A percentile compares a stretch with the other conserved stretches of the same genome.
Evolutionary conservation across 2,329 filamentous ascomycete genomes (phyloP).

Genomic region (Aspergillus sp.): DNA sequence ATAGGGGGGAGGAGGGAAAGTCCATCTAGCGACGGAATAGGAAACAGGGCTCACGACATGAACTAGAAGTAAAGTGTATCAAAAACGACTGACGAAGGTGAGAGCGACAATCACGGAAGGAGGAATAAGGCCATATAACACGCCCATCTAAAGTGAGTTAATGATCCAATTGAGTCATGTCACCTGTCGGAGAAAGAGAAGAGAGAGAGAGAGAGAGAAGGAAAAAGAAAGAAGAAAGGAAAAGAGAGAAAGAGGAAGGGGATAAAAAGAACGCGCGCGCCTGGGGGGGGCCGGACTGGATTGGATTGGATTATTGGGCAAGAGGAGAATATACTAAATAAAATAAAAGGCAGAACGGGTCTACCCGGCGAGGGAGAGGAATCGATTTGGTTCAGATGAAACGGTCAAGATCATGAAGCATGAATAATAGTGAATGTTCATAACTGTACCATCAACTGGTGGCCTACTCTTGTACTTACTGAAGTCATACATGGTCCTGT

Average conservation of each 20-base stretch:
- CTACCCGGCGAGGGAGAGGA: conserved; percentile 10
- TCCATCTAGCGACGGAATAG: conserved; percentile 19
- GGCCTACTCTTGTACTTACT: background rate
- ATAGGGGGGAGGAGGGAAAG: conserved; percentile 8
- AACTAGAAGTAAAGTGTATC: background rate
- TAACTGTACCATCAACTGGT: background rate
- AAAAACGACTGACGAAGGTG: background rate
- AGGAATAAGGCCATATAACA: too few species aligned
- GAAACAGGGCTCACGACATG: conserved; percentile 12
- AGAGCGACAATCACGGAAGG: too few species aligned
- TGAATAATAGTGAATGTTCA: background rate
- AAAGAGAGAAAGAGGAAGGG: conserved; percentile 8
- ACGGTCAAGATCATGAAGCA: background rate
- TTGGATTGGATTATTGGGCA: conserved; percentile 13
- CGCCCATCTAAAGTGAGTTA: too few species aligned
- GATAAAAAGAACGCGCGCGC: conserved; percentile 1
- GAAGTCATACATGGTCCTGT: too few species aligned
- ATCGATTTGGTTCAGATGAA: background rate
- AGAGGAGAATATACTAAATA: conserved; percentile 8
- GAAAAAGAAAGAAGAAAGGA: conserved; percentile 3
- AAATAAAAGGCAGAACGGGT: conserved; percentile 6
- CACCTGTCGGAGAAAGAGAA: background rate
- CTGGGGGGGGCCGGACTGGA: conserved; percentile 12
- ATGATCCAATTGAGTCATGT: too few species aligned
- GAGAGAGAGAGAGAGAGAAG: conserved; percentile 1